Evolutionary conservation across 1,139 yeast species (phyloP).

Genomic region (Nakaseomyces bracarensis): DNA sequence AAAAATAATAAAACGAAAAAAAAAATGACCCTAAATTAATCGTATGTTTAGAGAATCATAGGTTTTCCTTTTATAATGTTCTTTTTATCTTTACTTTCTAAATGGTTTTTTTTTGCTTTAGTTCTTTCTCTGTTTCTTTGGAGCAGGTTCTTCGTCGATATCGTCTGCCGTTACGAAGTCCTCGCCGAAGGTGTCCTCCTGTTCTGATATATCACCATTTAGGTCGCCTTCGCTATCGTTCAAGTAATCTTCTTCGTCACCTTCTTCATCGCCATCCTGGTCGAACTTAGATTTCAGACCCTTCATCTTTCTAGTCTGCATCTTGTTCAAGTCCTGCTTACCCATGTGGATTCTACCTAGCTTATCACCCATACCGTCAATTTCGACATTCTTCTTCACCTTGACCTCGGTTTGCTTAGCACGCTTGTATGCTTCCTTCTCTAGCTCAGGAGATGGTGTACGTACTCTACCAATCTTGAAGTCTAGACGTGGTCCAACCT

Average conservation of each 20-base stretch:
- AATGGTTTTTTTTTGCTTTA: neutral
- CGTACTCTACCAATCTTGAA: constrained; percentile 85
- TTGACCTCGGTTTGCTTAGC: constrained; percentile 78
- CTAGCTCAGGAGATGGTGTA: constrained; percentile 79
- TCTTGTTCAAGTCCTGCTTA: constrained; percentile 78
- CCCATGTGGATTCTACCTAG: constrained; percentile 95
- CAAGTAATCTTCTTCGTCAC: constrained; percentile 41
- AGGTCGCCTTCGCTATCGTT: constrained; percentile 43
- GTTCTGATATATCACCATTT: constrained; percentile 36
- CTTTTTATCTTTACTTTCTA: too few species aligned
- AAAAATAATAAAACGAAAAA: too few species aligned
- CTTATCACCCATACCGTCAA: constrained; percentile 92
- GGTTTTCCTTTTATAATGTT: too few species aligned
- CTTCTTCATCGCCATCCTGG: constrained; percentile 50
- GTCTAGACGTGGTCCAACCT: constrained; percentile 93
- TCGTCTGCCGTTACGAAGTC: constrained; percentile 51
- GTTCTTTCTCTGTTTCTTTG: constrained; percentile 33
- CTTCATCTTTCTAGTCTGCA: constrained; percentile 98
- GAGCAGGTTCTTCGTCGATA: constrained; percentile 36
- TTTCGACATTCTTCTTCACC: constrained; percentile 80
- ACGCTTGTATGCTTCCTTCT: constrained; percentile 75
- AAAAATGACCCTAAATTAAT: too few species aligned
- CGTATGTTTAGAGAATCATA: too few species aligned
- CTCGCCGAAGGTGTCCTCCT: constrained; percentile 59
- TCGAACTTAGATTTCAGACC: constrained; percentile 85